These are phyloP conservation scores for Ceratobasidium sp. DNA, from an alignment of 1,284 basidiomycete genomes.

Conservation along the genomic window DNA sequence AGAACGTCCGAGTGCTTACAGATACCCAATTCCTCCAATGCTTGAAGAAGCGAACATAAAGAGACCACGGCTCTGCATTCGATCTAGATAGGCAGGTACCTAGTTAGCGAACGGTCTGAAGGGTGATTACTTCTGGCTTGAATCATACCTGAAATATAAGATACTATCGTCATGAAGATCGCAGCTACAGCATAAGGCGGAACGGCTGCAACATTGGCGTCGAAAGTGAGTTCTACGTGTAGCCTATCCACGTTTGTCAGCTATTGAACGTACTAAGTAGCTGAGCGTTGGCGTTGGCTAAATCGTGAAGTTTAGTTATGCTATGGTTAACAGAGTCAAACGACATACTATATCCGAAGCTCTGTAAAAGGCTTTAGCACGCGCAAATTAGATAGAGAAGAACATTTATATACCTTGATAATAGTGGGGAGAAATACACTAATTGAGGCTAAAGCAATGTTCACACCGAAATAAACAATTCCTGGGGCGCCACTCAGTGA, in stretches of 20 bases:
- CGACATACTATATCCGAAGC: constrained; percentile 67
- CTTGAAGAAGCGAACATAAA: constrained; percentile 62
- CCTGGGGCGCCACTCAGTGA: constrained; percentile 51
- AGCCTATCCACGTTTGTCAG: too few relatives aligned
- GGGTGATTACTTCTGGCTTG: not conserved
- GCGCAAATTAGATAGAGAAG: too few relatives aligned
- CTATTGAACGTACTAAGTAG: constrained; percentile 63
- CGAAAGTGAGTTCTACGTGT: constrained; percentile 52
- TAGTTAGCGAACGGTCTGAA: not conserved
- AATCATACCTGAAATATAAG: constrained; percentile 63
- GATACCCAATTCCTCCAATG: constrained; percentile 71
- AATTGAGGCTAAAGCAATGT: constrained; percentile 79
- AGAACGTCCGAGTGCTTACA: constrained; percentile 57
- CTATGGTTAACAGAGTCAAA: not conserved
- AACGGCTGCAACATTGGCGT: constrained; percentile 58
- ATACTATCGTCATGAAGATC: constrained; percentile 70
- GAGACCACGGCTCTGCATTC: constrained; percentile 73
- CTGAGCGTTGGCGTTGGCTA: constrained; percentile 67
- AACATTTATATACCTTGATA: constrained; percentile 63
- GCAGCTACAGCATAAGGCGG: constrained; percentile 83
- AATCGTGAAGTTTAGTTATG: constrained; percentile 11
- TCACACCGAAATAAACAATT: constrained; percentile 80
- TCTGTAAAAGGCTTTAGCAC: constrained; percentile 49
- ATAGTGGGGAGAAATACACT: constrained; percentile 89
- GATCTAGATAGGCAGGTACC: constrained; percentile 57